Evolutionary conservation across 2,329 filamentous ascomycete species (phyloP), one percentile per base, ranked within the genome.

Genomic region (Helotiales sp.): DNA sequence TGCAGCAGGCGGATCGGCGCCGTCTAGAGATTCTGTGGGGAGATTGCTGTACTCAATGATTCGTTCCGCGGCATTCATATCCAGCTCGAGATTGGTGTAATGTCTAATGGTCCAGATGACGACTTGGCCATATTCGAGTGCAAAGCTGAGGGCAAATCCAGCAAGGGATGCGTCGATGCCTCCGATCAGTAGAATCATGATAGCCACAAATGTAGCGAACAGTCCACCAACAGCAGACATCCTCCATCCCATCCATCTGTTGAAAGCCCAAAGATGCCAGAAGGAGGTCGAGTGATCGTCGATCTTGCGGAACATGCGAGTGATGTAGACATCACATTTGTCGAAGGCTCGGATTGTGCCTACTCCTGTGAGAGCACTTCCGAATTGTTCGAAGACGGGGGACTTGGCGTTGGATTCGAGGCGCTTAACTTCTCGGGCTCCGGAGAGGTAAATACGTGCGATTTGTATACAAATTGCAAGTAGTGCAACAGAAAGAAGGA

Each of bases 321-420:
- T 82, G 54, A 91, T 81, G 70, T 93, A 95, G 0, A 84, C 83
- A 22, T 87, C 82, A 0, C 83, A 81, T 80, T 92, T 93, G 70
- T 88, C 87, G 71, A 92, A 95, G 0, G 90, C 90, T 13, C 92
- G 87, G 61, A 96, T 92, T 0, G 92, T 94, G 1, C 87, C 83
- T 20, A 96, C 86, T 5, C 92, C 92, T 0, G 86, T 85, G 10
- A 95, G 84, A 0, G 90, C 87, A 0, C 90, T 88, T 11, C 89
- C 89, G 73, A 95, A 94, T 69, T 92, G 88, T 76, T 95, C 92
- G 72, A 93, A 94, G 0, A 95, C 88, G 0, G 92, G 92, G 0
- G 89, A 92, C 78, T 93, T 94, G 64, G 88, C 86, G 2, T 86
- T 92, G 70, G 89, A 92, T 77, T 95, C 92, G 0, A 95, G 84